Evolutionary conservation across 805 yeast genomes (phyloP), one percentile per base, ranked within the genome.

Genomic region (Ogataea paraovalis): DNA sequence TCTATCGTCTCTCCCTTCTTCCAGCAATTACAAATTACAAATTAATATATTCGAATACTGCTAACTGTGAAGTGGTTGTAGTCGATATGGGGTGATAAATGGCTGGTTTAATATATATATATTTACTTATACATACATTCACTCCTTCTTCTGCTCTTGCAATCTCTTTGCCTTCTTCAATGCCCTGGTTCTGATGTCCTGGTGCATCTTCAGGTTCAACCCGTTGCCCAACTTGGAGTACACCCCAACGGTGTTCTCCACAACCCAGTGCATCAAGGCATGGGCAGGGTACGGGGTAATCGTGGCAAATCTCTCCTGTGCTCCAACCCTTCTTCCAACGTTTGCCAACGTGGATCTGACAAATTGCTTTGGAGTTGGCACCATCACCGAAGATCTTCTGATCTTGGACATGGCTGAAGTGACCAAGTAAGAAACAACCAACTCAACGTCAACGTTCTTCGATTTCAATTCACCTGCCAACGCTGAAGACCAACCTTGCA

Each of bases 331-430:
- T 62, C 87, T 83, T 21, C 97, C 97, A 50, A 84, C 78, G 46
- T 77, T 74, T 41, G 69, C 69, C 59, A 94, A 75, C 6, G 87
- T 76, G 18, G 94, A 69, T n/a, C 70, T 64, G 39, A 94, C 99
- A 67, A 94, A 94, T 22, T 64, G 63, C 64, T 80, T 78, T 46
- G 98, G 96, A 59, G 72, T 83, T 51, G 99, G 99, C 60, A 91
- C 87, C 57, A 82, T 58, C 32, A 74, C 64, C 20, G 95, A 84
- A 10, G 94, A 64, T 60, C 85, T 82, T 69, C 83, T 84, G 60
- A 94, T 80, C 74, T 94, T 94, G 40, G 97, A 91, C 97, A 94
- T 90, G 52, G 96, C 87, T 30, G 96, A 86, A 5, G 97, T 85
- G 37, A 94, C 98, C 58, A 94, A 74, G 68, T 94, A 94, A 9